Percentiles rank a stretch among this genome's conserved stretches.
phyloP scores from a whole-genome alignment of 768 basidiomycete genomes.

The Cantharellus anzutake region DNA sequence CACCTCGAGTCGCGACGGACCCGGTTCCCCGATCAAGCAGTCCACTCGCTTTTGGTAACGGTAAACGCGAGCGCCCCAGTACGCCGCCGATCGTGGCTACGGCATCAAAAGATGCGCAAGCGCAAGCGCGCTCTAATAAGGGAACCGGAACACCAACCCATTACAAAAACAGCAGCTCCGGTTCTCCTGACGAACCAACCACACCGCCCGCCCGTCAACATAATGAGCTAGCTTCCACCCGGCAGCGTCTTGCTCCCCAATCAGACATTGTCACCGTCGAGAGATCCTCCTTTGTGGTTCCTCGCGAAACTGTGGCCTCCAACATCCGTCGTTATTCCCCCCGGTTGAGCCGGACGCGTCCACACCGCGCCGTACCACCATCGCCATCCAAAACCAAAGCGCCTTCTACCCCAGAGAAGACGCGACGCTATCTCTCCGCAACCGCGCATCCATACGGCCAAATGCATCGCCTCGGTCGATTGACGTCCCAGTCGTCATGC shows the following conservation, averaged over 20 bases:
- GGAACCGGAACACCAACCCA: not conserved
- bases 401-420: not conserved
- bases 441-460: not conserved
- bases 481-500: not conserved
- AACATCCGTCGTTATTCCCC: not conserved
- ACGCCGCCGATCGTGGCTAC: not conserved
- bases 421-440: not conserved
- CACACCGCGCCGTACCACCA: not conserved
- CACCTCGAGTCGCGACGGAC: not conserved
- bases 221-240: not conserved
- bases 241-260: not conserved
- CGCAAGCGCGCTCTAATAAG: not conserved
- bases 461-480: not conserved
- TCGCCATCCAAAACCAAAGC: not conserved
- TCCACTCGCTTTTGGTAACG: not conserved
- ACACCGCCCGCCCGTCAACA: not conserved
- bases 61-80: not conserved
- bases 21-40: not conserved
- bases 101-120: too few relatives aligned
- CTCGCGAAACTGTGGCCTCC: not conserved
- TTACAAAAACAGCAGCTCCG: not conserved
- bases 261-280: too few relatives aligned
- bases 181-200: not conserved
- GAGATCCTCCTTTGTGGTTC: not conserved
- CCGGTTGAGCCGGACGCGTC: not conserved